These are phyloP conservation scores for Colletotrichum tropicale DNA, from an alignment of 2,329 filamentous ascomycete species.

Conservation along the genomic window DNA sequence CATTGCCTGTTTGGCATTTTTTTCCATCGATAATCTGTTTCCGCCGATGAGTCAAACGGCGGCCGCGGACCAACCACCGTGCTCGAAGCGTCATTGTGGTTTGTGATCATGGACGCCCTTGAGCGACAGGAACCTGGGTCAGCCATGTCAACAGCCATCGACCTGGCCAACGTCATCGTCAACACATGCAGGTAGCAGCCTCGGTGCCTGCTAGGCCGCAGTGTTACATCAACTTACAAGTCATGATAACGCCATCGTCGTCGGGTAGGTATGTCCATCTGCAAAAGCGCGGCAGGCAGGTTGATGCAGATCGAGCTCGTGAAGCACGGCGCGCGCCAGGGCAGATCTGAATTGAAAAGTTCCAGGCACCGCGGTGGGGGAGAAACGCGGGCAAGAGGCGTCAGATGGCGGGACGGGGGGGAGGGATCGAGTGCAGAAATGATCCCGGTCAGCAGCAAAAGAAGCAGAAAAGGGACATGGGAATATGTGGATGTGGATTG, in stretches of 20 bases:
- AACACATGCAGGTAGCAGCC: not conserved
- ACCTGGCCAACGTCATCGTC: not conserved
- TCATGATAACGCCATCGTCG: not conserved
- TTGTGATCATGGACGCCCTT: not conserved
- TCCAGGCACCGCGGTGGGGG: not conserved
- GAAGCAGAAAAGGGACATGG: not conserved
- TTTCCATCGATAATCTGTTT: not conserved
- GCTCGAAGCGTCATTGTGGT: not conserved
- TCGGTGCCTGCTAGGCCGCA: not conserved
- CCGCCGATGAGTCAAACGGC: slow-evolving; percentile 16
- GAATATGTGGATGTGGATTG: not conserved
- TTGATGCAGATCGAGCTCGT: not conserved
- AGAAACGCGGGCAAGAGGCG: not conserved
- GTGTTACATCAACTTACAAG: not conserved
- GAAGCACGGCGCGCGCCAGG: not conserved
- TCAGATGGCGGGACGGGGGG: not conserved
- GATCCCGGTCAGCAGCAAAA: not conserved
- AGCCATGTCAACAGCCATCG: not conserved
- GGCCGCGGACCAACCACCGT: not conserved
- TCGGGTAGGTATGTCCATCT: not conserved
- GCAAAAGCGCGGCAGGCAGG: not conserved
- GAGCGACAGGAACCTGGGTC: not conserved
- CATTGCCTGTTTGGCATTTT: not conserved
- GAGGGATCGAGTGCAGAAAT: not conserved
- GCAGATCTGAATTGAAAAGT: not conserved